These are phyloP conservation scores for Trypanosomatidae sp. DNA, from an alignment of 208 protist genomes.

Conservation along the genomic window DNA sequence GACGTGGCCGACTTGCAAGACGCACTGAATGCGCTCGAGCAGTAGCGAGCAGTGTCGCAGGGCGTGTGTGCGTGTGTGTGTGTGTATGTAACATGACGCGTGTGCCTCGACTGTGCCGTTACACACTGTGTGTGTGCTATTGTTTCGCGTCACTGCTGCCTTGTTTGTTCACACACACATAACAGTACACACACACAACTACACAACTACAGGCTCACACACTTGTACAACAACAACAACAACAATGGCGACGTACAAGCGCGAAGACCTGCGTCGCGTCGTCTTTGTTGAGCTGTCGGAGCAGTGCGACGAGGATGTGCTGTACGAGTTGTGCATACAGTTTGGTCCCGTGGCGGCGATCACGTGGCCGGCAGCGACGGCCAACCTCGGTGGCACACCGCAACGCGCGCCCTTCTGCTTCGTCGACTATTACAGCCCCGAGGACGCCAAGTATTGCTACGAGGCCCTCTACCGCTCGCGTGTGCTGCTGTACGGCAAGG, in stretches of 20 bases:
- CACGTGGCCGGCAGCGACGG: constrained; percentile 26
- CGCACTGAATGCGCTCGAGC: constrained; percentile 11
- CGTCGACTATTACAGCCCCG: constrained; percentile 50
- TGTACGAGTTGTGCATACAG: constrained; percentile 74
- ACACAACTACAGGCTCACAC: background rate
- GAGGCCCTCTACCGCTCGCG: constrained; percentile 45
- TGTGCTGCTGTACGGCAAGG: constrained; percentile 56
- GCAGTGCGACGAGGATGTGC: constrained; percentile 58
- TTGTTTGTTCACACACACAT: background rate
- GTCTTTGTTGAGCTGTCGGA: constrained; percentile 61
- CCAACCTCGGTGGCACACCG: constrained; percentile 23
- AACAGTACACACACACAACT: background rate
- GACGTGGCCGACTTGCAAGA: constrained; percentile 41
- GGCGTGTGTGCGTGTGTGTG: too few species aligned
- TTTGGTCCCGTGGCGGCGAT: constrained; percentile 70
- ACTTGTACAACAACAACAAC: background rate
- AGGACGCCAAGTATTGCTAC: constrained; percentile 86
- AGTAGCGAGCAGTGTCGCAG: too few species aligned
- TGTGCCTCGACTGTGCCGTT: background rate
- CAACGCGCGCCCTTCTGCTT: constrained; percentile 61
- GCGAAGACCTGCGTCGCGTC: constrained; percentile 64
- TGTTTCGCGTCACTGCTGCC: background rate
- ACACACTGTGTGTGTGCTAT: background rate
- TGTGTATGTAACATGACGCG: too few species aligned
- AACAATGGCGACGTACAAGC: constrained; percentile 55